Evolutionary conservation across 2,329 filamentous ascomycete species (phyloP), one percentile per base, ranked within the genome.

Genomic region (Immersiporthe knoxdaviesiana): DNA sequence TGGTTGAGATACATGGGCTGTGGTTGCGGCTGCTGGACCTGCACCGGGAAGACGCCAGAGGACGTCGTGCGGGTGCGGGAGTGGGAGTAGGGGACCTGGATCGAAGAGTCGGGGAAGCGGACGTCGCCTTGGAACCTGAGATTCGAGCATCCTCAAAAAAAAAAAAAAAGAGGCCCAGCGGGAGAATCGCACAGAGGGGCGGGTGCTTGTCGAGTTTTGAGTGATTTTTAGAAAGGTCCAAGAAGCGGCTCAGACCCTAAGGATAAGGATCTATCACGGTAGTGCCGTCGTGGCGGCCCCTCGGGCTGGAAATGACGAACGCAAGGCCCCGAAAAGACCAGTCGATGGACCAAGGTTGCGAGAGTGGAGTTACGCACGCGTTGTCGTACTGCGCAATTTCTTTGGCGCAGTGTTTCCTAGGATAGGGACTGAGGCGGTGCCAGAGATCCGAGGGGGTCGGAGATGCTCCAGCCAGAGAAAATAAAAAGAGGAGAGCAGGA

Each of bases 31-130:
- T 76, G 77, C 37, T 75, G 72, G 63, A 72, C 58, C 72, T 75
- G 67, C 68, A 73, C 69, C 39, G 84, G 84, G 64, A 87, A 85
- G 68, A 81, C 78, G 76, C 81, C 86, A 70, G 87, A 88, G 2
- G 86, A 88, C 18, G 82, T 84, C n/a, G 85, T 87, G 75, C 86
- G 81, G 65, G 85, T 82, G 74, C 85, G 82, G 47, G 85, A 87
- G 73, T 88, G 87, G 67, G 82, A 79, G 76, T 87, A 87, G 32
- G 66, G 32, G 7, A 70, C 39, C 56, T 72, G 68, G 18, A 74
- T 72, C 27, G 76, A 73, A 66, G 77, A 73, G 52, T 75, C 73
- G 44, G 73, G 63, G n/a, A 32, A 66, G 39, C 37, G 67, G 69
- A 69, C 74, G 78, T 69, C 76, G 74, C 68, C 76, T 73, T 68